These are phyloP conservation scores for Glarea lozoyensis DNA, from an alignment of 495 filamentous ascomycete species.

Conservation along the genomic window DNA sequence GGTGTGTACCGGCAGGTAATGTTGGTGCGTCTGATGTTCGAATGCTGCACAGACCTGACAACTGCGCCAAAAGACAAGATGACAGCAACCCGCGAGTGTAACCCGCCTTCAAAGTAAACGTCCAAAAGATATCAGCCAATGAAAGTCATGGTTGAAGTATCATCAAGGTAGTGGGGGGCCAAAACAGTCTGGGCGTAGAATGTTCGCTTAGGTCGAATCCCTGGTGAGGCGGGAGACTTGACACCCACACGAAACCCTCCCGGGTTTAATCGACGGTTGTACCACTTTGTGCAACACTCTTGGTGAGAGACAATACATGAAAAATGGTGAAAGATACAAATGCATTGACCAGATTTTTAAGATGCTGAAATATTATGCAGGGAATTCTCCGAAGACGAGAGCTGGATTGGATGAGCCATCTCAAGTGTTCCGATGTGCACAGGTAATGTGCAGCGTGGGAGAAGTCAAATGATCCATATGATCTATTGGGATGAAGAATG, in stretches of 20 bases:
- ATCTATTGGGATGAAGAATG: no score
- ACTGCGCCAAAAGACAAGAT: conserved; percentile 5
- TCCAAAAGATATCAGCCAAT: conserved; percentile 6
- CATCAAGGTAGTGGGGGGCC: not conserved
- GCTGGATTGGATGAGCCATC: no score
- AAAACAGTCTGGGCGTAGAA: conserved; percentile 1
- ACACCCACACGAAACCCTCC: conserved; percentile 19
- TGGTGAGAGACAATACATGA: conserved; percentile 14
- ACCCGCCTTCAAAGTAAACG: conserved; percentile 1
- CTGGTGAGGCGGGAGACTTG: conserved; percentile 3
- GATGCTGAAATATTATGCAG: conserved; percentile 4
- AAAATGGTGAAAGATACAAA: no score
- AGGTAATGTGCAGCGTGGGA: no score
- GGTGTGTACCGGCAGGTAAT: not conserved
- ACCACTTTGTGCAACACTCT: conserved; percentile 9
- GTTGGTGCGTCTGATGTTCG: conserved; percentile 14
- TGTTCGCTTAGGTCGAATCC: conserved; percentile 7
- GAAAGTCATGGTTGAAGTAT: conserved; percentile 3
- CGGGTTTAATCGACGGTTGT: conserved; percentile 13
- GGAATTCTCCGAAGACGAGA: conserved; percentile 3
- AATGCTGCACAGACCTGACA: conserved; percentile 12
- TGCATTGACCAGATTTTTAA: conserved; percentile 6
- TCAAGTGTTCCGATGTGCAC: no score
- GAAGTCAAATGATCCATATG: no score
- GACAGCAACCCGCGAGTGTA: conserved; percentile 7